Evolutionary conservation across 352 stramenopile genomes (phyloP).

Genomic region (Aphanomyces invadans): DNA sequence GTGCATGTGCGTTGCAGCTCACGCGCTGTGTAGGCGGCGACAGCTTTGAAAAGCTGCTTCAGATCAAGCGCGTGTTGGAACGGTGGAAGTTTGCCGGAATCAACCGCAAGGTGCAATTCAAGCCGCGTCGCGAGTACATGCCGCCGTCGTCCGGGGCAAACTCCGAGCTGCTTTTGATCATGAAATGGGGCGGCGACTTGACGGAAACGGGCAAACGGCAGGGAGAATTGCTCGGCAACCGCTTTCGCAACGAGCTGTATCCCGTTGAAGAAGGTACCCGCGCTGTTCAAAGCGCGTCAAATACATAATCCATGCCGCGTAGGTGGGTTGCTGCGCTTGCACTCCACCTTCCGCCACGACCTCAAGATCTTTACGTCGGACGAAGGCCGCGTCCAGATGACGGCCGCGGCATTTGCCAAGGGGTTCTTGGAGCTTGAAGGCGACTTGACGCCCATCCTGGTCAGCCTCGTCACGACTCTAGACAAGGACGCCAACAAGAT

Average conservation of each 20-base stretch:
- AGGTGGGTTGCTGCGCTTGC: constrained; percentile 94
- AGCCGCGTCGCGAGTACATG: constrained; percentile 60
- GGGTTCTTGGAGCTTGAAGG: constrained; percentile 98
- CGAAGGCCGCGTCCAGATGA: constrained; percentile 99
- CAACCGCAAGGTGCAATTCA: constrained; percentile 95
- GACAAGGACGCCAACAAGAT: constrained; percentile 92
- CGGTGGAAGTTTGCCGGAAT: constrained; percentile 95
- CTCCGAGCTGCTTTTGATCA: constrained; percentile 94
- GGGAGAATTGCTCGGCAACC: constrained; percentile 90
- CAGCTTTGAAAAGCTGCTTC: constrained; percentile 87
- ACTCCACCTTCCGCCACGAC: constrained; percentile 99
- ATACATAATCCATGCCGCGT: too few species aligned
- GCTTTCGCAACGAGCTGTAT: constrained; percentile 87
- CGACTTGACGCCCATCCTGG: constrained; percentile 98
- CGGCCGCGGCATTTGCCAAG: constrained; percentile 98
- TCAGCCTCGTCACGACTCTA: constrained; percentile 88
- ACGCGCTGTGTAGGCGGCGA: constrained; percentile 62
- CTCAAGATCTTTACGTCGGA: constrained; percentile 99
- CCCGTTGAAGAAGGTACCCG: constrained; percentile 63
- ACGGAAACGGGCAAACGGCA: constrained; percentile 97
- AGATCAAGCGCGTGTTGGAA: constrained; percentile 96
- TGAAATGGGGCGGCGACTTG: constrained; percentile 99
- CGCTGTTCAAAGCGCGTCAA: too few species aligned
- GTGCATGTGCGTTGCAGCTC: too few species aligned
- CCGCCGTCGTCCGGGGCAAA: constrained; percentile 17